Percentiles rank a stretch among this genome's conserved stretches.
Conservation (phyloP, 805 yeast genomes). For the Kuraishia hungarica region DNA sequence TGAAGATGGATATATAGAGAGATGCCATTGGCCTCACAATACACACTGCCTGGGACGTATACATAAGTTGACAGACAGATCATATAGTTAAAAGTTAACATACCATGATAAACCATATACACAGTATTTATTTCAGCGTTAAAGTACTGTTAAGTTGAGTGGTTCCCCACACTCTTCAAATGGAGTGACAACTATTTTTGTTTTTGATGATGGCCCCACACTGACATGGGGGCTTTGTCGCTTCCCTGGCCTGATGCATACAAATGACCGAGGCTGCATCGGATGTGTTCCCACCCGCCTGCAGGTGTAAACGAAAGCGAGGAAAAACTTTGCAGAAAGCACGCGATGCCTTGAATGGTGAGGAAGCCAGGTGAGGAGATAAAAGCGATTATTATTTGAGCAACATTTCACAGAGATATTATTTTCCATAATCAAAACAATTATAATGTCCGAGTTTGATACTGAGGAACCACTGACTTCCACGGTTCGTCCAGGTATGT, state of each 20-base stretch:
- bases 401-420: neutral
- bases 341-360: neutral
- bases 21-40: neutral
- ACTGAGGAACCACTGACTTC: slow-evolving; percentile 73
- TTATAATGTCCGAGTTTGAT: slow-evolving; percentile 22
- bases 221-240: neutral
- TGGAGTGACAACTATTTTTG: too few relatives aligned
- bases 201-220: neutral
- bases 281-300: neutral
- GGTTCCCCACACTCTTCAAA: too few relatives aligned
- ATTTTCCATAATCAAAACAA: neutral
- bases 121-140: too few relatives aligned
- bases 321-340: neutral
- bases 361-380: neutral
- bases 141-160: too few relatives aligned
- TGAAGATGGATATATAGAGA: neutral
- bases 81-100: too few relatives aligned
- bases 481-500: slow-evolving; percentile 56
- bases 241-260: neutral
- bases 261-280: neutral
- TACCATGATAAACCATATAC: too few relatives aligned
- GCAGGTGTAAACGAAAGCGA: neutral
- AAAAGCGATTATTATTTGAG: neutral
- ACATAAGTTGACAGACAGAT: too few relatives aligned
- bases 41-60: neutral